These are phyloP conservation scores for Rhodotorula glutinis DNA, from an alignment of 1,284 basidiomycete genomes.

Conservation along the genomic window DNA sequence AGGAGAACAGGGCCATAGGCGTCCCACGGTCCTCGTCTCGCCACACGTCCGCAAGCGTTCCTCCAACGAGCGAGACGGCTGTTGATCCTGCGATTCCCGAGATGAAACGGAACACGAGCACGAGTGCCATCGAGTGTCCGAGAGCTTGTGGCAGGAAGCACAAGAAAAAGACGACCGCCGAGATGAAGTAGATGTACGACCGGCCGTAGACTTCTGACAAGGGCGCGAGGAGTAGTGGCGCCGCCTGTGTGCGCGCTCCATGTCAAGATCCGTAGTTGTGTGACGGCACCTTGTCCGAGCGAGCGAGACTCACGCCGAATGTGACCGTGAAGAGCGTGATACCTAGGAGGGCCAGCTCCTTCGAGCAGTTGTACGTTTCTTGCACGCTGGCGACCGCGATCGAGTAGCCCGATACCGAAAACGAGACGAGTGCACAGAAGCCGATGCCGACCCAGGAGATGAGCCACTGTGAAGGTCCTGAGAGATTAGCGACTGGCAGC, in stretches of 20 bases:
- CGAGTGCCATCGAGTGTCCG: constrained; percentile 62
- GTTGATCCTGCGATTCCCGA: constrained; percentile 63
- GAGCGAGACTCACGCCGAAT: constrained; percentile 21
- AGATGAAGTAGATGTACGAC: constrained; percentile 53
- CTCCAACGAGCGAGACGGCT: constrained; percentile 53
- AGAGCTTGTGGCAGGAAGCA: constrained; percentile 65
- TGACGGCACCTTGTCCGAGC: too few relatives aligned
- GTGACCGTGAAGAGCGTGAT: constrained; percentile 32
- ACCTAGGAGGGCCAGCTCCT: constrained; percentile 16
- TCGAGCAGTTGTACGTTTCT: constrained; percentile 9
- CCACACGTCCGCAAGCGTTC: constrained; percentile 34
- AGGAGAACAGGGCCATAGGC: constrained; percentile 61
- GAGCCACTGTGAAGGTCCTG: constrained; percentile 16
- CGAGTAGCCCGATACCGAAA: constrained; percentile 23
- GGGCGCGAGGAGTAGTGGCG: constrained; percentile 34
- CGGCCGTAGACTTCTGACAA: constrained; percentile 36
- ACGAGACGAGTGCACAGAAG: constrained; percentile 33
- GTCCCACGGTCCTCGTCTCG: constrained; percentile 56
- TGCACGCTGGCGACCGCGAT: constrained; percentile 11
- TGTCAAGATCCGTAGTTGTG: too few relatives aligned
- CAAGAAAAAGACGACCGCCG: constrained; percentile 58
- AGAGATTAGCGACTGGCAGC: not conserved
- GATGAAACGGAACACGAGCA: constrained; percentile 65
- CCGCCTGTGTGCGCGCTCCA: constrained; percentile 11
- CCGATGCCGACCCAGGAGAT: constrained; percentile 28